Base-by-base conservation (phyloP, 441 rosid species). In the Francoa sonchifolia region DNA sequence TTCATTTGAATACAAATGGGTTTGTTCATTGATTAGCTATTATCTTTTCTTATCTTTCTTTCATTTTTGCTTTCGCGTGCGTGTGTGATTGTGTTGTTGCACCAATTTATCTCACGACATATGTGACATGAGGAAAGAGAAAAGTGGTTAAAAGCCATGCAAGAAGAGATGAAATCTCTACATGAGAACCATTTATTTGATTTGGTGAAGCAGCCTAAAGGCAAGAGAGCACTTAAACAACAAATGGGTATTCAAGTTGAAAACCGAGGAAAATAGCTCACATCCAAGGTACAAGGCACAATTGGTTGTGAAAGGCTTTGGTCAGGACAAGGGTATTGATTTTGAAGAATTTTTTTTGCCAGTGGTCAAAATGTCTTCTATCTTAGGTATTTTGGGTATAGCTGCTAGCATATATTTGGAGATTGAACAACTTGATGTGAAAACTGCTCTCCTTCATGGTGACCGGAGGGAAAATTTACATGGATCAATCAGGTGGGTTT, bases 391-490 rank as follows among this genome's bases (percentile, higher is more conserved):
- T 17, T 8, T 28, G 3, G 3, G 22, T 14, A 10, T 12, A 12
- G 21, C 20, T 7, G 2, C 15, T 8, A 9, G 23, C 5, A 14
- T 8, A 6, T 12, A 11, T 5, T 34, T 36, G 16, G 20, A 17
- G 2, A 14, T 47, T 25, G 15, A 28, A 0, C 42, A 47, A 16
- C 33, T 25, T 16, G 21, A 25, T 35, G 33, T 47, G 6, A 47
- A 34, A 3, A 16, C 4, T 23, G 16, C 34, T 0, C 25, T 47
- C 13, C 20, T 47, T 1, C 8, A 47, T 26, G 26, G 42, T 25
- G 44, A 40, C 3, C 23, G 22, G n/a, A n/a, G 23, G 3, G 21
- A 40, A 15, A 6, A 40, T 40, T 11, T 40, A 25, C n/a, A 40
- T 40, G 6, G 2, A 40, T 5, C 9, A 13, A 26, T 20, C 13